Base-by-base conservation (phyloP, 805 yeast species). In the Novakomyces olei region DNA sequence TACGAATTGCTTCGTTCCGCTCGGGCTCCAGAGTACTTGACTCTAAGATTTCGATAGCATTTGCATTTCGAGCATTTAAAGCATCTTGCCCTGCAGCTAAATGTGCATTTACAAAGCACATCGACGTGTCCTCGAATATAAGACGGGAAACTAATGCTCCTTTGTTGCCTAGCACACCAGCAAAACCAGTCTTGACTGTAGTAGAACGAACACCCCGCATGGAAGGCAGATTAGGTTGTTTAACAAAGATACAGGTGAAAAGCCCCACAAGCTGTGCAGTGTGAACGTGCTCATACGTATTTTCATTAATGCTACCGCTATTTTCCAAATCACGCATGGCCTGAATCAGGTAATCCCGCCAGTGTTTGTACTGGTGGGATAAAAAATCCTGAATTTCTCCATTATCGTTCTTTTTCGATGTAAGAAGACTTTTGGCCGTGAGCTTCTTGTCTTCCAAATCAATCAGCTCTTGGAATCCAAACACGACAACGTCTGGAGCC, bases 61-160 rank as follows among this genome's bases (percentile, higher is more conserved):
- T 91, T 41, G 71, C 72, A 46, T 78, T 91, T 36, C 98, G 60
- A 51, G 85, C 93, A 20, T 72, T 77, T 9, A 68, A 61, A 46
- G 78, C 72, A 37, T 71, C 69, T 38, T 74, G 64, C 0, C 98
- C 98, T 2, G 98, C 98, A 1, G 96, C 95, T 36, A 88, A 59
- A 58, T 88, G 98, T 3, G 91, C 71, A 3, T 72, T 71, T 8
- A 85, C 69, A 41, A 85, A 67, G 44, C 94, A 79, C 33, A 88
- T 53, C 19, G 66, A 67, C 7, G 85, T 69, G 20, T 69, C 69
- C 9, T 73, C 69, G 37, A 72, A 63, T 16, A 62, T 55, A 44
- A 79, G 61, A 39, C 83, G 65, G 2, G 75, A 67, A 0, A 76
- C 72, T 28, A 77, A 67, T 2, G 78, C 92, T 3, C 93, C 93